These are phyloP conservation scores for Aspergillus sparsus DNA, from an alignment of 495 filamentous ascomycete genomes.

Conservation along the genomic window DNA sequence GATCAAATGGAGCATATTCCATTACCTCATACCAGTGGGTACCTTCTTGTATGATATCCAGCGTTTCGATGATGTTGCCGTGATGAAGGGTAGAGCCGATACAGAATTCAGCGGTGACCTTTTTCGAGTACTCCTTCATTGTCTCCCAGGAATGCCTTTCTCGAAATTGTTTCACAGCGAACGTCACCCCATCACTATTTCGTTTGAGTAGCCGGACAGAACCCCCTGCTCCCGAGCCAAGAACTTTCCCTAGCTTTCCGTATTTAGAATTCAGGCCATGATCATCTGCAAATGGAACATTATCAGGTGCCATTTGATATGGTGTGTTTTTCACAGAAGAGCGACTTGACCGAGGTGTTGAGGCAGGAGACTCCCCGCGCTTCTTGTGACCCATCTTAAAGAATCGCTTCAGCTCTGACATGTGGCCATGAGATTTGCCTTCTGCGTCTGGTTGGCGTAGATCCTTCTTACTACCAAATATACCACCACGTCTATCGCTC, in stretches of 20 bases:
- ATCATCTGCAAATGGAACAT: constrained; percentile 90
- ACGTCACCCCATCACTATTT: constrained; percentile 83
- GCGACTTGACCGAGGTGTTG: constrained; percentile 40
- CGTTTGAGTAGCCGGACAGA: constrained; percentile 95
- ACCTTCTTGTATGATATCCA: constrained; percentile 96
- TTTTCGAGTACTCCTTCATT: constrained; percentile 94
- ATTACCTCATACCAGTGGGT: constrained; percentile 98
- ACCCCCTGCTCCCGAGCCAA: constrained; percentile 92
- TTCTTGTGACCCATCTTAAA: constrained; percentile 74
- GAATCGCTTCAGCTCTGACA: constrained; percentile 93
- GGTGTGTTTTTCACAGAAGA: constrained; percentile 60
- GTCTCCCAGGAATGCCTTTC: constrained; percentile 92
- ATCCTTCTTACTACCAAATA: constrained; percentile 50
- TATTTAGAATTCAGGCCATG: constrained; percentile 90
- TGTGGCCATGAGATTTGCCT: constrained; percentile 67
- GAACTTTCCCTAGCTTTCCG: constrained; percentile 88
- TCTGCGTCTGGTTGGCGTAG: constrained; percentile 43
- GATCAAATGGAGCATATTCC: constrained; percentile 97
- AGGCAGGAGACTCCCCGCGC: constrained; percentile 61
- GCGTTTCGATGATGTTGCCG: constrained; percentile 96
- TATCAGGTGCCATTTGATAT: constrained; percentile 55
- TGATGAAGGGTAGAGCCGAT: constrained; percentile 96
- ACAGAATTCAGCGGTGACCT: constrained; percentile 99
- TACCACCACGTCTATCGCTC: constrained; percentile 49
- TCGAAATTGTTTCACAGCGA: constrained; percentile 97